phyloP scores from a whole-genome alignment of 176 grass and related monocot species.

The Bothriochloa decipiens region DNA sequence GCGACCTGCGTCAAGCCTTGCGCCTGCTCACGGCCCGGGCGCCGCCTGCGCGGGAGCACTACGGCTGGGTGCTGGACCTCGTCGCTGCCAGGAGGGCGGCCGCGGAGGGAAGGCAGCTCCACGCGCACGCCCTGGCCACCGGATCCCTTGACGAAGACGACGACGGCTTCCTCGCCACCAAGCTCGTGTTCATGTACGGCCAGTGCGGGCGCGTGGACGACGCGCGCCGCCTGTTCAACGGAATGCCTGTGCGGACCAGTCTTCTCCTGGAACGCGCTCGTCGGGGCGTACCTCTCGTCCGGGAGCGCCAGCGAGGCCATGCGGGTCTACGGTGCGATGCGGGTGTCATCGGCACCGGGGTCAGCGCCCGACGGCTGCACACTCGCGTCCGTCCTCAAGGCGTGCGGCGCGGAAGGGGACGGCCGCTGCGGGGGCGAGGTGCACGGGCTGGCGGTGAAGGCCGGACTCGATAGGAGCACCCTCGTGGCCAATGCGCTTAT shows the following conservation, averaged over 20 bases:
- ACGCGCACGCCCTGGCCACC: conserved; percentile 54
- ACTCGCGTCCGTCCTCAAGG: conserved; percentile 76
- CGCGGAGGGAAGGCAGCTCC: conserved; percentile 64
- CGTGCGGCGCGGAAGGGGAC: conserved; percentile 50
- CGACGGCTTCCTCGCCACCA: conserved; percentile 70
- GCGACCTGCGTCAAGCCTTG: conserved; percentile 64
- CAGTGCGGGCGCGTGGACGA: conserved; percentile 57
- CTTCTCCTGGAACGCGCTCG: conserved; percentile 91
- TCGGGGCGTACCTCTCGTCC: conserved; percentile 63
- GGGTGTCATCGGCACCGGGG: conserved; percentile 15
- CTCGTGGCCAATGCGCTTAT: conserved; percentile 82
- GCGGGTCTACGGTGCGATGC: conserved; percentile 54
- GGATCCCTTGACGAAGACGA: conserved; percentile 34
- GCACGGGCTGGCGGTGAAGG: conserved; percentile 65
- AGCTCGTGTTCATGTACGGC: conserved; percentile 88
- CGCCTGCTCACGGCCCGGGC: conserved; percentile 37
- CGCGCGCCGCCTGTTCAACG: conserved; percentile 70
- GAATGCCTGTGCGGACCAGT: conserved; percentile 70
- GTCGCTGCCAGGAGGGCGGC: conserved; percentile 55
- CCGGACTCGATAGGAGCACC: conserved; percentile 50
- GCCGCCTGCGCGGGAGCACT: conserved; percentile 55
- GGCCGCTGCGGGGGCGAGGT: conserved; percentile 53
- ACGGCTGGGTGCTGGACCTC: conserved; percentile 72
- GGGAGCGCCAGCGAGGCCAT: conserved; percentile 43
- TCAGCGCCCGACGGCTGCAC: conserved; percentile 74